These are phyloP conservation scores for Goffeauzyma gilvescens DNA, from an alignment of 768 basidiomycete genomes.

Conservation along the genomic window DNA sequence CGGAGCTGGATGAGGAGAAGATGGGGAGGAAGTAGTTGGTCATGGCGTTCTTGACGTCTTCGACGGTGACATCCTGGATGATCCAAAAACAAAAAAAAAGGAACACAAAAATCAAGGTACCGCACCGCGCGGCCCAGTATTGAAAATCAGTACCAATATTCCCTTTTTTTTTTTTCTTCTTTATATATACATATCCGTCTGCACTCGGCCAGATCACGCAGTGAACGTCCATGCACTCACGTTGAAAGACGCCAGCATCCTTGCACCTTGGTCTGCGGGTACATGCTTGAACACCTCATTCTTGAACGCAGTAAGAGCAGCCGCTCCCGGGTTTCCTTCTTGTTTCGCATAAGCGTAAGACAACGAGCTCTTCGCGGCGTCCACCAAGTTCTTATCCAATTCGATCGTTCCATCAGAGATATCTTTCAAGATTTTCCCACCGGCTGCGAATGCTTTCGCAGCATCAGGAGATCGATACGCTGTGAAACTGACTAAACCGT, in stretches of 20 bases:
- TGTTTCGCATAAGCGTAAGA: slow-evolving; percentile 63
- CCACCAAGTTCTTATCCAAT: slow-evolving; percentile 59
- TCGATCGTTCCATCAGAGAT: slow-evolving; percentile 69
- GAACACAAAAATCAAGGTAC: no score
- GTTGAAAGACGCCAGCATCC: slow-evolving; percentile 56
- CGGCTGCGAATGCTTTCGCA: slow-evolving; percentile 60
- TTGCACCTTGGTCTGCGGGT: slow-evolving; percentile 50
- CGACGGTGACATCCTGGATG: slow-evolving; percentile 48
- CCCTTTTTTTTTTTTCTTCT: no score
- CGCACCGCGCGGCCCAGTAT: no score
- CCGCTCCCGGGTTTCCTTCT: slow-evolving; percentile 69
- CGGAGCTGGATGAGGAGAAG: slow-evolving; percentile 56
- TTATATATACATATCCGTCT: no score
- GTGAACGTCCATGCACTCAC: slow-evolving; percentile 16
- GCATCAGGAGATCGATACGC: slow-evolving; percentile 30
- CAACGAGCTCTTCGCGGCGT: slow-evolving; percentile 79
- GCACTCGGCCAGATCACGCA: no score
- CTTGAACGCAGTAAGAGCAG: slow-evolving; percentile 61
- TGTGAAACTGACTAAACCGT: slow-evolving; percentile 18
- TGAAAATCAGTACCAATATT: no score
- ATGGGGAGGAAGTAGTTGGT: slow-evolving; percentile 62
- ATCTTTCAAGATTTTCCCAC: slow-evolving; percentile 52
- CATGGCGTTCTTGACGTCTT: slow-evolving; percentile 53
- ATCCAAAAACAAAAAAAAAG: no score
- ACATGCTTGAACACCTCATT: slow-evolving; percentile 85